Evolutionary conservation across 768 basidiomycete species (phyloP).

Genomic region (Suillus variegatus): DNA sequence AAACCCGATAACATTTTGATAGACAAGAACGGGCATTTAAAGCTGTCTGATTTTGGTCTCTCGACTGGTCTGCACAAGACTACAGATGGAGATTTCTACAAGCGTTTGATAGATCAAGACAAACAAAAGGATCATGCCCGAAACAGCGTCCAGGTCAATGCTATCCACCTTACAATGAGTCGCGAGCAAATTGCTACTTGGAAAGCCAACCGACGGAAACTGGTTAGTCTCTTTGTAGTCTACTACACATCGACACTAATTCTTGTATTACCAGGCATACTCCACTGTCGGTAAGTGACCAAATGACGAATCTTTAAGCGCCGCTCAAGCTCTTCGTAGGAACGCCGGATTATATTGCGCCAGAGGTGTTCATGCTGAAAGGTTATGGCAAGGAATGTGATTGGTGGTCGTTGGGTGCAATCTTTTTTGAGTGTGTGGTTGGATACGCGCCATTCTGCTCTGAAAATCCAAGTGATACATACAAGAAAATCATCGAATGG

Average conservation of each 20-base stretch:
- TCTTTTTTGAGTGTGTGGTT: conserved; percentile 98
- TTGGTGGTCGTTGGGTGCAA: conserved; percentile 99
- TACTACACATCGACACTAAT: not conserved
- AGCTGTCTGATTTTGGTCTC: conserved; percentile 96
- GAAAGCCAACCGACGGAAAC: conserved; percentile 97
- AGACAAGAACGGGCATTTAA: conserved; percentile 95
- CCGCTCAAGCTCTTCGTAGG: conserved; percentile 20
- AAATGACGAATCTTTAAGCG: not conserved
- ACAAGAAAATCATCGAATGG: conserved; percentile 99
- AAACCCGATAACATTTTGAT: conserved; percentile 99
- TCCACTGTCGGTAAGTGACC: conserved; percentile 68
- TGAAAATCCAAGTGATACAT: conserved; percentile 95
- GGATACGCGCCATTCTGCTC: conserved; percentile 98
- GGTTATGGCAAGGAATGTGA: conserved; percentile 99
- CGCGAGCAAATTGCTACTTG: conserved; percentile 97
- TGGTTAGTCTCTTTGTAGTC: conserved; percentile 50
- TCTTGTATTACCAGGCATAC: conserved; percentile 64
- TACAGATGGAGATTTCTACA: conserved; percentile 93
- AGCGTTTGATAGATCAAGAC: conserved; percentile 81
- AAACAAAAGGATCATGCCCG: conserved; percentile 66
- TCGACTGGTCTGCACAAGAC: conserved; percentile 98
- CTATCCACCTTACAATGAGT: conserved; percentile 96
- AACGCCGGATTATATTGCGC: conserved; percentile 74
- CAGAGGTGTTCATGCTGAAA: conserved; percentile 95
- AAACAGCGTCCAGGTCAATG: conserved; percentile 97